Conservation (phyloP, 768 basidiomycete species). For the Clavulina sp. region DNA sequence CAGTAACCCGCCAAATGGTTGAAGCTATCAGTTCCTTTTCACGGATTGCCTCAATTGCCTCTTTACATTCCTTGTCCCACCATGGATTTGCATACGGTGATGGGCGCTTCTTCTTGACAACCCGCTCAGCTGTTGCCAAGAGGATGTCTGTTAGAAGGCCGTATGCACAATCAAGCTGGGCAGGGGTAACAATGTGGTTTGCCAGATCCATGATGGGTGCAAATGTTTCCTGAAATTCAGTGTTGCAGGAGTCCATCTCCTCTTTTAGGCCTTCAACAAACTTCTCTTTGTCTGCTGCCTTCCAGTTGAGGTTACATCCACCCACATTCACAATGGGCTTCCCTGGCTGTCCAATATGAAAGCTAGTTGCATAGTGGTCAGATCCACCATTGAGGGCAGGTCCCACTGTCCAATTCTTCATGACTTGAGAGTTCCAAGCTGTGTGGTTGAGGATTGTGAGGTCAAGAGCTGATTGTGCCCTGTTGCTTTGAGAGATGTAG, state of each 20-base stretch:
- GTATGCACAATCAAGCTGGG: background rate
- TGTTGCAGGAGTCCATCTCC: background rate
- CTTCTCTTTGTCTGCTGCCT: background rate
- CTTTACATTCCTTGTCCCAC: background rate
- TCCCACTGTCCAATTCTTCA: slow-evolving; percentile 2
- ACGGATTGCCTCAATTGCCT: background rate
- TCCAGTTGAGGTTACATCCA: slow-evolving; percentile 4
- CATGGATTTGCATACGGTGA: background rate
- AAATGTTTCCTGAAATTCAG: background rate
- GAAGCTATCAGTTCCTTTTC: background rate
- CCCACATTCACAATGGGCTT: background rate
- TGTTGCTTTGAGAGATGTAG: background rate
- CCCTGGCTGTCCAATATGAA: background rate
- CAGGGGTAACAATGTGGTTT: background rate
- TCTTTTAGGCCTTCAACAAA: background rate
- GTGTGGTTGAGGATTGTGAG: background rate
- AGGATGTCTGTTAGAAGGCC: background rate
- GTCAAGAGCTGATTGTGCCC: background rate
- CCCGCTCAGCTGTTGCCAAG: background rate
- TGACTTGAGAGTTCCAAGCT: background rate
- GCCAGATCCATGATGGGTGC: background rate
- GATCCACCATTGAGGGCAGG: background rate
- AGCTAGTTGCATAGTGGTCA: slow-evolving; percentile 7
- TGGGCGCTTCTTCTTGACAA: background rate
- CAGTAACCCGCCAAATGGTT: background rate